Evolutionary conservation across 148 eudicot species (phyloP), one percentile per base, ranked within the genome.

Genomic region (Salicornia ramosissima): DNA sequence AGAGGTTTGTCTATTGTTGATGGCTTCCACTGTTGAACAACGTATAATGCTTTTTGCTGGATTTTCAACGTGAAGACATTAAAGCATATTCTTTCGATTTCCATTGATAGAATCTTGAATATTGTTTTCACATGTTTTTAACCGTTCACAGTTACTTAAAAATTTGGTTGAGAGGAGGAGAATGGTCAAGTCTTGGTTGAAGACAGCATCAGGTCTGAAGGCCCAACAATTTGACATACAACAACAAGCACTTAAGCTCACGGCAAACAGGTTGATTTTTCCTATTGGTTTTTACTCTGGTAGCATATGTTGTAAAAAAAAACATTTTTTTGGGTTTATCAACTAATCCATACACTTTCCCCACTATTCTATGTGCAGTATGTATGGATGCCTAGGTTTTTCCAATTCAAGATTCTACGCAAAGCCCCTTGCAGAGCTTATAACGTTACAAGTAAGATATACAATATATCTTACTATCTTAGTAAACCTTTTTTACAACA

Each of bases 331-430:
- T 36, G 40, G 40, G 5, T 36, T 36, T 36, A 36, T 36, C 40
- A 36, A 36, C 40, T 36, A 36, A 36, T 36, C 40, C 8, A 36
- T 36, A 3, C 8, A 3, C 40, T 36, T 36, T 36, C 24, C 6
- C 42, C 19, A 39, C 2, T 24, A 4, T 36, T 36, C 40, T 36
- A 36, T 39, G 33, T 84, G 79, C 88, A 94, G 98, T 81, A 94
- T 94, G 97, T 94, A 94, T 82, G 98, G 98, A 74, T 94, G 98
- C 80, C 80, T 94, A 66, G 98, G 98, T 65, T 94, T 94, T 77
- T 85, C 97, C 68, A 90, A 86, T 81, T 94, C 98, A 73, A 87
- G 98, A 81, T 94, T 94, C 78, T 94, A 87, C 80, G 97, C 97
- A 67, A 94, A 94, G 80, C 97, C 97, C 45, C 89, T 94, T 30